Evolutionary conservation across 2,329 filamentous ascomycete species (phyloP).

Genomic region (Saccharata proteae): DNA sequence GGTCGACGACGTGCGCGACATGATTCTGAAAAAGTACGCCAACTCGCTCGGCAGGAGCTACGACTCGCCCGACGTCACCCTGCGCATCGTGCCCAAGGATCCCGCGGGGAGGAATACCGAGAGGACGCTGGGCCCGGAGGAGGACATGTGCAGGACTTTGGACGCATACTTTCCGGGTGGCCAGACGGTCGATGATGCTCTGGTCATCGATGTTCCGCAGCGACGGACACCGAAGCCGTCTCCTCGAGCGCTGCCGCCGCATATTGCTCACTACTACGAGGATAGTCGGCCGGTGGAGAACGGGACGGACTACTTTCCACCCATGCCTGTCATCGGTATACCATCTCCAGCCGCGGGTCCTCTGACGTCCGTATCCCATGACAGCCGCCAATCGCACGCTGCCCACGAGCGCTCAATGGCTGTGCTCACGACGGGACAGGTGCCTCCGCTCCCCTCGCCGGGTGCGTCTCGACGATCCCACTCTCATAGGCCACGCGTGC

Average conservation of each 20-base stretch:
- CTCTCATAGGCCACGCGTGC: conserved; percentile 49
- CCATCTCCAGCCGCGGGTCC: conserved; percentile 29
- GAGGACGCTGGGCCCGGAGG: conserved; percentile 70
- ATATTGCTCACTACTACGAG: conserved; percentile 40
- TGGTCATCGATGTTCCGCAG: conserved; percentile 76
- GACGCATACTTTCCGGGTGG: conserved; percentile 78
- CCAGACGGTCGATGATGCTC: conserved; percentile 76
- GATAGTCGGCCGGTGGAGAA: conserved; percentile 55
- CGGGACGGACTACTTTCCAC: conserved; percentile 73
- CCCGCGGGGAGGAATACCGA: conserved; percentile 38
- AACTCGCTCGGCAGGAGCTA: conserved; percentile 84
- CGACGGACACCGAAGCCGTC: conserved; percentile 71
- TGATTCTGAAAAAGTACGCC: conserved; percentile 84
- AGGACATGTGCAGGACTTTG: conserved; percentile 64
- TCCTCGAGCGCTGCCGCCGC: conserved; percentile 40
- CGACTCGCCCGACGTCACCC: conserved; percentile 77
- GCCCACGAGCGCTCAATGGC: conserved; percentile 57
- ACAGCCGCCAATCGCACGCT: conserved; percentile 26
- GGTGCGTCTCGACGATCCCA: conserved; percentile 51
- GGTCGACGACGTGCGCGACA: conserved; percentile 87
- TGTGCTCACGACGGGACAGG: conserved; percentile 66
- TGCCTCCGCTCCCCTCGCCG: conserved; percentile 72
- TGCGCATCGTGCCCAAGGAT: conserved; percentile 66
- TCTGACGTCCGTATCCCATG: conserved; percentile 23
- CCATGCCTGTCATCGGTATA: conserved; percentile 37